Evolutionary conservation across 768 basidiomycete genomes (phyloP).

Genomic region (Lactifluus rugatus): DNA sequence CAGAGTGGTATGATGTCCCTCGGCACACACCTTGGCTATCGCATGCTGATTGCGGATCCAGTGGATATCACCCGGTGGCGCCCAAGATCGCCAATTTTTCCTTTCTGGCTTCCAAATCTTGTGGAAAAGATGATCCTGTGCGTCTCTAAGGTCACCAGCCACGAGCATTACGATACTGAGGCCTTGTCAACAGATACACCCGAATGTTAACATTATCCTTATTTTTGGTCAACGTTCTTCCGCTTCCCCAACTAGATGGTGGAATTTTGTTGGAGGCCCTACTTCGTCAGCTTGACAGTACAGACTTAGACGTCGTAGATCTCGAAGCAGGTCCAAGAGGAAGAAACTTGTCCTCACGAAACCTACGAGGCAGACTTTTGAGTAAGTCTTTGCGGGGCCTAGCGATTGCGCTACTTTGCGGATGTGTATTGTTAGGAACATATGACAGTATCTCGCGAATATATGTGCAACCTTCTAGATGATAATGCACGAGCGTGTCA

Average conservation of each 20-base stretch:
- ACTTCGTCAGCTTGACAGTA: slow-evolving; percentile 13
- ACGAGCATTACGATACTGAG: neutral
- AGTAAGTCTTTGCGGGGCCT: slow-evolving; percentile 10
- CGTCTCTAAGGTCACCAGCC: slow-evolving; percentile 23
- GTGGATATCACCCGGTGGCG: slow-evolving; percentile 44
- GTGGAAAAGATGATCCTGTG: slow-evolving; percentile 44
- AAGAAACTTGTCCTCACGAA: neutral
- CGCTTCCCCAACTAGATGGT: slow-evolving; percentile 65
- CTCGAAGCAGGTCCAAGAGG: slow-evolving; percentile 8
- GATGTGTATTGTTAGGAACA: slow-evolving; percentile 5
- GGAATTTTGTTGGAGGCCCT: slow-evolving; percentile 39
- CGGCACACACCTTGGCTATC: neutral
- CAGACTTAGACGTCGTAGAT: neutral
- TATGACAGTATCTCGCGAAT: slow-evolving; percentile 1
- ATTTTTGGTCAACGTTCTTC: slow-evolving; percentile 75
- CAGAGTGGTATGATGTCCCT: slow-evolving; percentile 43
- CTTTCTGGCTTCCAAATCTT: slow-evolving; percentile 31
- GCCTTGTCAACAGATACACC: slow-evolving; percentile 39
- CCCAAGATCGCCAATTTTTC: slow-evolving; percentile 36
- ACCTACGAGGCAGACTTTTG: neutral
- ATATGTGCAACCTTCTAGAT: slow-evolving; percentile 1
- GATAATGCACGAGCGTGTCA: neutral
- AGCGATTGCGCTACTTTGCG: slow-evolving; percentile 3
- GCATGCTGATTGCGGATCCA: slow-evolving; percentile 23
- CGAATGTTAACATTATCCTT: slow-evolving; percentile 63